Evolutionary conservation across 768 basidiomycete species (phyloP).

Genomic region (Lentinus tigrinus): DNA sequence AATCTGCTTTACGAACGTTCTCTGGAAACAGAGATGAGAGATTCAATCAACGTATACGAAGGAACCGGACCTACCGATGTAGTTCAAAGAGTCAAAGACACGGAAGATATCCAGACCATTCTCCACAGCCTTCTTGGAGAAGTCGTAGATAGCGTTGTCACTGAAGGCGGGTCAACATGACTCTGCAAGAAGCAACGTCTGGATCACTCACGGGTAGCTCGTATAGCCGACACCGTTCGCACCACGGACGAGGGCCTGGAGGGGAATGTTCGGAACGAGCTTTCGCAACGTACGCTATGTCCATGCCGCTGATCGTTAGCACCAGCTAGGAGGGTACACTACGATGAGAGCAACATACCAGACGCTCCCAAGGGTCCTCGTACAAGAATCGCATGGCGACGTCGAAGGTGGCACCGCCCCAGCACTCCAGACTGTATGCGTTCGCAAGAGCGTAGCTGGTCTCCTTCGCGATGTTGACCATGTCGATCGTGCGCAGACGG

Average conservation of each 20-base stretch:
- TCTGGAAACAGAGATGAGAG: slow-evolving; percentile 41
- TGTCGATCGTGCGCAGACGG: slow-evolving; percentile 92
- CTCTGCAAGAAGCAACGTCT: slow-evolving; percentile 12
- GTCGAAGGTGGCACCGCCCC: slow-evolving; percentile 99
- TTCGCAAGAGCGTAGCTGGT: slow-evolving; percentile 94
- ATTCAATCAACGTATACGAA: neutral
- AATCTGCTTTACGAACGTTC: slow-evolving; percentile 49
- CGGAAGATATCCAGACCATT: slow-evolving; percentile 99
- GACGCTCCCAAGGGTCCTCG: slow-evolving; percentile 98
- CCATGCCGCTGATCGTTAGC: slow-evolving; percentile 6
- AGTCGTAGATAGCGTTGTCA: slow-evolving; percentile 99
- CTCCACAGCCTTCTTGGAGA: slow-evolving; percentile 99
- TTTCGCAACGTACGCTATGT: slow-evolving; percentile 88
- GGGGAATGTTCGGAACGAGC: slow-evolving; percentile 96
- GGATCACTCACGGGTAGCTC: slow-evolving; percentile 75
- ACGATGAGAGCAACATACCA: slow-evolving; percentile 48
- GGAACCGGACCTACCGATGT: slow-evolving; percentile 67
- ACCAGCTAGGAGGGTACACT: neutral
- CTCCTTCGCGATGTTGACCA: slow-evolving; percentile 98
- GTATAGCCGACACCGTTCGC: slow-evolving; percentile 99
- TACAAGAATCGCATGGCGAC: slow-evolving; percentile 99
- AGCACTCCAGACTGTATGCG: slow-evolving; percentile 96
- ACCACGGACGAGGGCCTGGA: slow-evolving; percentile 97
- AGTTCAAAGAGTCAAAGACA: slow-evolving; percentile 98
- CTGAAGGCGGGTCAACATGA: slow-evolving; percentile 36